Evolutionary conservation across 2,329 filamentous ascomycete genomes (phyloP), one percentile per base, ranked within the genome.

Genomic region (Xylariaceae sp.): DNA sequence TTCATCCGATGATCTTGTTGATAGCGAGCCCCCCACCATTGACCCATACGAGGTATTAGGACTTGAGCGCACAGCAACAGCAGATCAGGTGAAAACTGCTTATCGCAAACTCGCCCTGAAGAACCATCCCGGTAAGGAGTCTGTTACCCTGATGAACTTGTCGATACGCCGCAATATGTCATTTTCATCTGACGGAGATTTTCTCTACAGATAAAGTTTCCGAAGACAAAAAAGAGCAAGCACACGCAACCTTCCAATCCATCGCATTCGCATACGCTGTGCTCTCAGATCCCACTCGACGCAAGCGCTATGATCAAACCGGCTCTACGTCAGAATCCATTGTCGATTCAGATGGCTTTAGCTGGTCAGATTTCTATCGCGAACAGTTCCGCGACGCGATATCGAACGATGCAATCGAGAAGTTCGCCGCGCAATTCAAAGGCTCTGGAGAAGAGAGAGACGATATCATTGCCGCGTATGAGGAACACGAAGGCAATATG

Each of bases 261-360:
- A 85, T 99, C 63, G 92, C 92, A 29, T 92, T 96, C 66, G 92
- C 94, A 50, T 96, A 97, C 68, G 92, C 91, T 35, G 83, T 99
- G 48, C 87, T 99, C 37, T 96, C 89, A 34, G 89, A 96, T 64
- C 79, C 87, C 27, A 78, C 79, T 26, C 84, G 94, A 51, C 88
- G 94, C 62, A 84, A 85, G 64, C 88, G 89, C 56, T 99, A 96
- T 75, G 92, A 99, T 68, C 78, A 81, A 51, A 97, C 92, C 0
- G 94, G 94, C 52, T 94, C 87, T 53, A 97, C 91, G 0, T 84
- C 88, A 8, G 91, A 96, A 68, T 86, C 84, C 6, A 81, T 95
- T 27, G 80, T 86, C 34, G 87, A 90, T 68, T 80, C 82, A 3
- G 85, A 89, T 56, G 88, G 86, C 51, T 99, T 97, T 74, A 83